A percentile compares a stretch with the other conserved stretches of the same genome.
phyloP scores from a whole-genome alignment of 1,284 basidiomycete genomes.

The Bjerkandera adusta region DNA sequence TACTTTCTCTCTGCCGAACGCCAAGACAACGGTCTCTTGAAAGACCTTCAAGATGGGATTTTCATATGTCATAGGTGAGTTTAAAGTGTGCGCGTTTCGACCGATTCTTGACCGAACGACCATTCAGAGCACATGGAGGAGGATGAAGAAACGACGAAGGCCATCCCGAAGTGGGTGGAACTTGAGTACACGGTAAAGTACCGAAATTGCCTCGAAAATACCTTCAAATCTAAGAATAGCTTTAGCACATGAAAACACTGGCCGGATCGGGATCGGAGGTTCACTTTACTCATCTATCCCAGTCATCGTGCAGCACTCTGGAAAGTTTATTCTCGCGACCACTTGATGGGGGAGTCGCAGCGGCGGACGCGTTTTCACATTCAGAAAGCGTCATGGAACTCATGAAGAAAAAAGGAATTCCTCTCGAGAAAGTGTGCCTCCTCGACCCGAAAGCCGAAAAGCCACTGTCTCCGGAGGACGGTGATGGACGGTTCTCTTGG shows the following conservation, averaged over 20 bases:
- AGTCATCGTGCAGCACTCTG: constrained; percentile 64
- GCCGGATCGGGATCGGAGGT: constrained; percentile 67
- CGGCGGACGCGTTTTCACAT: constrained; percentile 49
- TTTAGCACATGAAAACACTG: constrained; percentile 81
- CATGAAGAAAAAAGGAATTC: constrained; percentile 50
- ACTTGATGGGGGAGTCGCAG: constrained; percentile 16
- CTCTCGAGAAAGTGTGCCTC: constrained; percentile 72
- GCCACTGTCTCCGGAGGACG: constrained; percentile 72
- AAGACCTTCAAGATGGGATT: constrained; percentile 15
- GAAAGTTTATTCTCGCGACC: constrained; percentile 35
- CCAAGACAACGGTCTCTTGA: too few relatives aligned
- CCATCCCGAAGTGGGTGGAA: constrained; percentile 86
- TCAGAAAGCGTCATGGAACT: constrained; percentile 65
- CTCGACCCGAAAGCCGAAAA: constrained; percentile 83
- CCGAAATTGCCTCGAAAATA: not conserved
- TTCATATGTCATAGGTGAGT: constrained; percentile 23
- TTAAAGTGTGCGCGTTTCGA: too few relatives aligned
- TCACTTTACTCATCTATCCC: constrained; percentile 84
- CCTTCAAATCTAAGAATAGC: too few relatives aligned
- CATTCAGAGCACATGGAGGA: constrained; percentile 91
- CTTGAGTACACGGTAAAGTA: constrained; percentile 63
- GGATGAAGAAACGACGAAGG: constrained; percentile 72
- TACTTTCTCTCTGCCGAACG: too few relatives aligned
- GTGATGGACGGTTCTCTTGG: constrained; percentile 70
- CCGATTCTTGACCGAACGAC: not conserved